Percentiles rank a stretch among this genome's conserved stretches.
phyloP scores from a whole-genome alignment of 2,329 filamentous ascomycete genomes.

The Colletotrichum lindemuthianum region DNA sequence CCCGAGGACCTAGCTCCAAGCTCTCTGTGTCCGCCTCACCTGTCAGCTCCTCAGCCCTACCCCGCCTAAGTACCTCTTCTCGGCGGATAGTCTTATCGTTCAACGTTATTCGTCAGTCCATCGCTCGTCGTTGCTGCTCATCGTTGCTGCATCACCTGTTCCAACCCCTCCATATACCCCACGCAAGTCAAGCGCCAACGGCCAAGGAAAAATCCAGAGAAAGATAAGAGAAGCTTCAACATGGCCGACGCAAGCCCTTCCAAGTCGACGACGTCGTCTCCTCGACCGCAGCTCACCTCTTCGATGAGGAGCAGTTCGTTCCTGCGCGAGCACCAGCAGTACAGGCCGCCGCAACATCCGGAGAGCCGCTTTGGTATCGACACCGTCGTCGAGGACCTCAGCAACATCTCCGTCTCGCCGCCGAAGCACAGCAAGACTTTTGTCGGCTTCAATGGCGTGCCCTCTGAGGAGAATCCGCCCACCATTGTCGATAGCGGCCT shows the following conservation, averaged over 20 bases:
- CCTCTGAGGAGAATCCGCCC: slow-evolving; percentile 67
- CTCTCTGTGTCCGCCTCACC: not conserved
- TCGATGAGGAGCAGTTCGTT: slow-evolving; percentile 70
- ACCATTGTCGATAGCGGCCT: slow-evolving; percentile 71
- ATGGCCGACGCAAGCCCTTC: slow-evolving; percentile 48
- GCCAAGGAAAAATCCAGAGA: not conserved
- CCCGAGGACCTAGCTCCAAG: slow-evolving; percentile 13
- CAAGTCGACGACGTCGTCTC: slow-evolving; percentile 43
- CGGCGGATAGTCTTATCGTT: not conserved
- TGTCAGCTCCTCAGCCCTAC: not conserved
- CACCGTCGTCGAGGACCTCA: slow-evolving; percentile 69
- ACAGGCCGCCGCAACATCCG: slow-evolving; percentile 64
- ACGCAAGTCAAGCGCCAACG: not conserved
- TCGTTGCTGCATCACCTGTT: not conserved
- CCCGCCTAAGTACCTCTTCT: not conserved
- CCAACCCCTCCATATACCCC: slow-evolving; percentile 14
- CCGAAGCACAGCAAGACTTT: slow-evolving; percentile 47
- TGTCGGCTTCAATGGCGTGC: slow-evolving; percentile 68
- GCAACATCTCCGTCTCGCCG: slow-evolving; percentile 49
- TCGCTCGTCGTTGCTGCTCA: slow-evolving; percentile 6
- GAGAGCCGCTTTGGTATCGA: slow-evolving; percentile 71
- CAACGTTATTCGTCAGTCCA: slow-evolving; percentile 6
- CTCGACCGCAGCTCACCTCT: slow-evolving; percentile 59
- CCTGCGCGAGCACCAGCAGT: slow-evolving; percentile 71
- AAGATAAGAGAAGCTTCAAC: slow-evolving; percentile 6